Conservation (phyloP, 495 filamentous ascomycete species). For the Penicillium goetzii region DNA sequence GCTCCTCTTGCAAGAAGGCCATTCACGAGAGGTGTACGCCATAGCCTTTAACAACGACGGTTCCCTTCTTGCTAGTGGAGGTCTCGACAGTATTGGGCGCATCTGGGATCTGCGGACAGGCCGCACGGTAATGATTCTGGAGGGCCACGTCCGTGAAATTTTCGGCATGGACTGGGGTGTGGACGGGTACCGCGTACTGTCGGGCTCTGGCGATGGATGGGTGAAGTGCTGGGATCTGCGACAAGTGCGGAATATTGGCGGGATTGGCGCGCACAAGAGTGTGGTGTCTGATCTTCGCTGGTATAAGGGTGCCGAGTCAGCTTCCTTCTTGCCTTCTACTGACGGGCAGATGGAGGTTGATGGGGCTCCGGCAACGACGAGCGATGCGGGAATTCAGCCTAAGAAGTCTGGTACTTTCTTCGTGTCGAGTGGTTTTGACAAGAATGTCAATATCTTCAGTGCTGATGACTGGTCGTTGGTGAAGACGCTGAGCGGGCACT, state of each 20-base stretch:
- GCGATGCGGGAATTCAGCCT: conserved; percentile 42
- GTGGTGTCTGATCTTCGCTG: conserved; percentile 91
- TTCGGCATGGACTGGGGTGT: conserved; percentile 89
- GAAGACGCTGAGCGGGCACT: conserved; percentile 86
- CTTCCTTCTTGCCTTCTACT: conserved; percentile 58
- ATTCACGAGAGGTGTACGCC: conserved; percentile 88
- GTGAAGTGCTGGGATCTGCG: conserved; percentile 97
- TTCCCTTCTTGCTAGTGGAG: conserved; percentile 84
- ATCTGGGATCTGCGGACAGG: conserved; percentile 98
- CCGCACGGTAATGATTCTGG: conserved; percentile 92
- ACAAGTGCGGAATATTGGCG: conserved; percentile 78
- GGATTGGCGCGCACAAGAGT: conserved; percentile 88
- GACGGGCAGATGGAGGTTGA: conserved; percentile 59
- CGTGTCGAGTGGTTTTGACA: conserved; percentile 88
- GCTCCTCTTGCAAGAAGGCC: conserved; percentile 89
- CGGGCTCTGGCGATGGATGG: conserved; percentile 92
- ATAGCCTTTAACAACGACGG: conserved; percentile 89
- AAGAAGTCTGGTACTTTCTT: conserved; percentile 84
- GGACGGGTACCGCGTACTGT: conserved; percentile 86
- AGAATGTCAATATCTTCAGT: conserved; percentile 92
- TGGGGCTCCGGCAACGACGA: conserved; percentile 38
- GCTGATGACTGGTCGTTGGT: conserved; percentile 94
- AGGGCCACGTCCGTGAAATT: conserved; percentile 92
- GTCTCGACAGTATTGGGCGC: conserved; percentile 89
- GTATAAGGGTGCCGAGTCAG: conserved; percentile 82